Evolutionary conservation across 2,329 filamentous ascomycete species (phyloP), one percentile per base, ranked within the genome.

Genomic region (Alternaria sp.): DNA sequence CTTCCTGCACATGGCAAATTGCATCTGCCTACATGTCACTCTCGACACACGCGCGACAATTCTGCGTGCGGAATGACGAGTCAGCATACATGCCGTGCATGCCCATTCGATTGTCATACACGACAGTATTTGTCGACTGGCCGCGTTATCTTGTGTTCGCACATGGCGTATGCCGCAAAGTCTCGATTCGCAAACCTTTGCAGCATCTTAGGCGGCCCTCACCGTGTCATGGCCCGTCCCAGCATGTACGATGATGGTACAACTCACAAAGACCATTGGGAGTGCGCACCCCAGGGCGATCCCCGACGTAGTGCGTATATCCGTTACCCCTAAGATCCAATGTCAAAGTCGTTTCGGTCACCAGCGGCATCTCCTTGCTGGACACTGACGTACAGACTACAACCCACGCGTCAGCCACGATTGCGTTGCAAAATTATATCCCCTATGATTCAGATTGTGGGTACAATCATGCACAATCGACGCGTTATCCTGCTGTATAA

Each of bases 401-500:
- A 41, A 25, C 34, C 20, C 34, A 27, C 43, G 45, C 30, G 11
- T 54, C 25, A 52, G 30, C 32, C n/a, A 18, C 27, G 34, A 52
- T 40, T 27, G 25, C 20, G 32, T 52, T 52, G n/a, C 49, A 16
- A n/a, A n/a, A 28, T n/a, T 28, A 8, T 41, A 16, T 16, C 41
- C 32, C 32, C 16, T 60, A 44, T 46, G 43, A 40, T 57, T 52
- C 25, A 41, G 20, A 27, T 22, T 49, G 53, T 46, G 44, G 36
- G 52, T 43, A 56, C 51, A 2, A 41, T 51, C 53, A 57, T 57
- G 58, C 58, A 46, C 40, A 46, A 59, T 52, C 32, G 32, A 38
- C 25, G 32, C 18, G 30, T 12, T 54, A 43, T 46, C 22, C 14
- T 43, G 44, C 32, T 38, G 32, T 45, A 46, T 51, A 46, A 57